phyloP scores from a whole-genome alignment of 2,329 filamentous ascomycete genomes.

The Aspergillus clavatus region DNA sequence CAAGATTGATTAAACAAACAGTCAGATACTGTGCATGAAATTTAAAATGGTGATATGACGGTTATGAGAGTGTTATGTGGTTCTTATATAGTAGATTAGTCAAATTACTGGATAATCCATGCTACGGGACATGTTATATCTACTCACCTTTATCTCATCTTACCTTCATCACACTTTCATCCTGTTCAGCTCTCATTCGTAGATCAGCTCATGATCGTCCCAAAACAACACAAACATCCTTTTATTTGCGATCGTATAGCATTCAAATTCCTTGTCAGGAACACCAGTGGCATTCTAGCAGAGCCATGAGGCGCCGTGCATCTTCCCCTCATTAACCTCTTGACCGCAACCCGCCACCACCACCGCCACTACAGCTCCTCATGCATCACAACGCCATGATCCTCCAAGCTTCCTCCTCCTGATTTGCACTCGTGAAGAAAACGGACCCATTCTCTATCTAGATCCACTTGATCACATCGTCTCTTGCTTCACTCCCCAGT shows the following conservation, averaged over 20 bases:
- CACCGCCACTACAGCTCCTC: conserved; percentile 6
- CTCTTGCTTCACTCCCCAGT: too few relatives aligned
- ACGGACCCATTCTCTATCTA: too few relatives aligned
- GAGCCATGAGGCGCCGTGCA: background rate
- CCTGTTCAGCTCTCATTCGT: too few relatives aligned
- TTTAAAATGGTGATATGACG: background rate
- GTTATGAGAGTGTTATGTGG: background rate
- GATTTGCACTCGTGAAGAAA: background rate
- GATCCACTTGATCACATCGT: too few relatives aligned
- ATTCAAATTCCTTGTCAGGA: background rate
- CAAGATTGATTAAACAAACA: conserved; percentile 31
- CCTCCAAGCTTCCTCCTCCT: background rate
- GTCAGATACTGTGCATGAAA: background rate
- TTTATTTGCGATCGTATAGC: too few relatives aligned
- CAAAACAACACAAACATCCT: too few relatives aligned
- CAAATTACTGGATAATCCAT: too few relatives aligned
- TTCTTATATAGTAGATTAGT: background rate
- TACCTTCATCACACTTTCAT: too few relatives aligned
- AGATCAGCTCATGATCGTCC: too few relatives aligned
- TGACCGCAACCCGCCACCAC: conserved; percentile 12
- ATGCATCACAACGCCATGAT: conserved; percentile 9
- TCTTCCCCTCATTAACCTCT: conserved; percentile 7
- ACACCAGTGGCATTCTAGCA: background rate
- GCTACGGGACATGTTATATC: too few relatives aligned
- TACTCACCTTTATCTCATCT: too few relatives aligned